Conservation (phyloP, 202 grass and related monocot species). For the Bolboschoenoplectus hybrid region DNA sequence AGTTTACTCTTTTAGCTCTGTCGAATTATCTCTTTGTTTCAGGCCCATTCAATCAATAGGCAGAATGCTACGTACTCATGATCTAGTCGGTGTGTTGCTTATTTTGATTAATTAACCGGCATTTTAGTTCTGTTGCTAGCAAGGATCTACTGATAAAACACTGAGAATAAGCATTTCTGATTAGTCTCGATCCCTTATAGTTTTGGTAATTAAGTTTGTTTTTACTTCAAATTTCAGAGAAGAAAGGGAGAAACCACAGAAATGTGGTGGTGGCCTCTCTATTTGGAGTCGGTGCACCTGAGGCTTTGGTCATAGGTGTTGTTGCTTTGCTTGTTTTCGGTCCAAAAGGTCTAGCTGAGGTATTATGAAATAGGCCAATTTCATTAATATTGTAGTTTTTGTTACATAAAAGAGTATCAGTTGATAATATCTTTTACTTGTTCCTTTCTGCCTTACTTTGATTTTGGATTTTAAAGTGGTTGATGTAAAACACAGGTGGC, state of each 20-base stretch:
- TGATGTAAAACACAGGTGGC: conserved; percentile 56
- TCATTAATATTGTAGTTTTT: conserved; percentile 1
- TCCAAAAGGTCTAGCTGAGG: conserved; percentile 96
- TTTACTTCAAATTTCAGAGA: conserved; percentile 46
- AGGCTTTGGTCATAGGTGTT: conserved; percentile 92
- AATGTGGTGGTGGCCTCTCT: conserved; percentile 73
- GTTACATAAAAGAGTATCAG: background rate
- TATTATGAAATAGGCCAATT: conserved; percentile 33
- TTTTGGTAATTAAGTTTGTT: conserved; percentile 21
- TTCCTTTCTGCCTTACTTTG: background rate
- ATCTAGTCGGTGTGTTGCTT: background rate
- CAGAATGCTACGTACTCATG: background rate
- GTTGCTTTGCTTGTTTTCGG: conserved; percentile 93
- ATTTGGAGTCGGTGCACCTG: conserved; percentile 94
- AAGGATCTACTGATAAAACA: conserved; percentile 6
- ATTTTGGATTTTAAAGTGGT: conserved; percentile 12
- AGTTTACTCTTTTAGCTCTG: background rate
- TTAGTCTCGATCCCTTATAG: background rate
- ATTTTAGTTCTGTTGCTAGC: background rate
- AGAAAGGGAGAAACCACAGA: conserved; percentile 45
- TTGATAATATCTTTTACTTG: background rate
- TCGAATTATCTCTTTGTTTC: background rate
- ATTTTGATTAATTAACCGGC: conserved; percentile 22
- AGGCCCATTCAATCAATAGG: background rate
- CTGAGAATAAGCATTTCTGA: background rate